Conservation (phyloP, 257 asterid species). For the Solanum etuberosum region DNA sequence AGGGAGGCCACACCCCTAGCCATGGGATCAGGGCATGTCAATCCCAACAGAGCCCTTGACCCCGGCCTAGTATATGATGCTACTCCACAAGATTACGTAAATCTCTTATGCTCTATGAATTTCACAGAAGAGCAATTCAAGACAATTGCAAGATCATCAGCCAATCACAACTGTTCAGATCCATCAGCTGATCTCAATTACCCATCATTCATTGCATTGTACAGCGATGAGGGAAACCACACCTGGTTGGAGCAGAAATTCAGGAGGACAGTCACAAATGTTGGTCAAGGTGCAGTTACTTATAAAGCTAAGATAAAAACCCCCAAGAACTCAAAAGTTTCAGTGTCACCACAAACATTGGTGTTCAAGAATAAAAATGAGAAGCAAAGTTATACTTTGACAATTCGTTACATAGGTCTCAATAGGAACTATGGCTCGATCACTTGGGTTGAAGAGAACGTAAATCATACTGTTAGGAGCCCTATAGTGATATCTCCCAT, state of each 20-base stretch:
- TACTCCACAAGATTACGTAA: conserved; percentile 10
- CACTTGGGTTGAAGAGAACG: conserved; percentile 27
- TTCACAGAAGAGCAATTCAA: conserved; percentile 6
- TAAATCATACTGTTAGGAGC: conserved; percentile 7
- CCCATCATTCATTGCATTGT: conserved; percentile 7
- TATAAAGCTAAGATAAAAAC: background rate
- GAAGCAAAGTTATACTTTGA: conserved; percentile 6
- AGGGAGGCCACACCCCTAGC: conserved; percentile 6
- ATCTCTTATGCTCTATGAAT: conserved; percentile 19
- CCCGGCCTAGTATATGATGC: conserved; percentile 16
- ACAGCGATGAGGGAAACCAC: background rate
- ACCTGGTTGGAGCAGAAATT: background rate
- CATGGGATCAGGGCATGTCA: conserved; percentile 14
- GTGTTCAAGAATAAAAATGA: conserved; percentile 4
- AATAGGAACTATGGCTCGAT: conserved; percentile 20
- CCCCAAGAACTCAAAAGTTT: background rate
- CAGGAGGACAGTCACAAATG: conserved; percentile 8
- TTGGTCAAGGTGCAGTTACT: conserved; percentile 5
- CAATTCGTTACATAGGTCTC: background rate
- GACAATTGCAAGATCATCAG: background rate
- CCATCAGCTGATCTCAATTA: conserved; percentile 9
- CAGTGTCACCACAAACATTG: conserved; percentile 1
- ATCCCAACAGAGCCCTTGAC: conserved; percentile 14
- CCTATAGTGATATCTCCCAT: background rate
- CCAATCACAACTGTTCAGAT: background rate